phyloP scores from a whole-genome alignment of 1,139 yeast genomes.

The Kurtzmaniella quercitrusa region DNA sequence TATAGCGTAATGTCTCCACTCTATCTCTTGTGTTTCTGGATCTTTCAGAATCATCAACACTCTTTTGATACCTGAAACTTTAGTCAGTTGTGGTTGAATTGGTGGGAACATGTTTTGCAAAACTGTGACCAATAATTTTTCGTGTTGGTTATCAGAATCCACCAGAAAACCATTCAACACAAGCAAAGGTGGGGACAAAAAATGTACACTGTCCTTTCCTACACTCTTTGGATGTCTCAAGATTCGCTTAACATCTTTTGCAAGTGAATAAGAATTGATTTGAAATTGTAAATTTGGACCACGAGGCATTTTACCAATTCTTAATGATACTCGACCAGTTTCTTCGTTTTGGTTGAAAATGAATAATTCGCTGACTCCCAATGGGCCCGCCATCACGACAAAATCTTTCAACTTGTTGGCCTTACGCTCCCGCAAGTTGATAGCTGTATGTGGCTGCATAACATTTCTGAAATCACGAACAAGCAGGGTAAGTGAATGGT shows the following conservation, averaged over 20 bases:
- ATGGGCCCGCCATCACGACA: conserved; percentile 95
- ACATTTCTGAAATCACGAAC: conserved; percentile 83
- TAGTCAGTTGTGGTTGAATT: conserved; percentile 75
- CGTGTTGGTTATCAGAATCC: conserved; percentile 57
- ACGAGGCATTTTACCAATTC: conserved; percentile 84
- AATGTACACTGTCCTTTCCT: conserved; percentile 60
- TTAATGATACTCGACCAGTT: conserved; percentile 75
- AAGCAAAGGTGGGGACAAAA: conserved; percentile 76
- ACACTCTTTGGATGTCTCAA: conserved; percentile 69
- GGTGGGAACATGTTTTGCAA: conserved; percentile 97
- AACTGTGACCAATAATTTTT: conserved; percentile 80
- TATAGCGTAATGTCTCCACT: conserved; percentile 86
- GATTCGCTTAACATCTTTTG: conserved; percentile 73
- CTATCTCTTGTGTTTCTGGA: conserved; percentile 65
- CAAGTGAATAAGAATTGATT: conserved; percentile 71
- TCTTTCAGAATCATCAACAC: conserved; percentile 81
- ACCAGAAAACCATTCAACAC: conserved; percentile 83
- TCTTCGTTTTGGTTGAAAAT: conserved; percentile 78
- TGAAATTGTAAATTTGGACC: conserved; percentile 92
- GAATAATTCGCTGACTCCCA: conserved; percentile 86
- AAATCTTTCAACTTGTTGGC: conserved; percentile 85
- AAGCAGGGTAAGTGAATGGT: conserved; percentile 77
- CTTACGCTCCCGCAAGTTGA: conserved; percentile 80
- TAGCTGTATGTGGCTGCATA: conserved; percentile 97
- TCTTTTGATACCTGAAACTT: conserved; percentile 70